Evolutionary conservation across 768 basidiomycete species (phyloP).

Genomic region (Mycena floridula): DNA sequence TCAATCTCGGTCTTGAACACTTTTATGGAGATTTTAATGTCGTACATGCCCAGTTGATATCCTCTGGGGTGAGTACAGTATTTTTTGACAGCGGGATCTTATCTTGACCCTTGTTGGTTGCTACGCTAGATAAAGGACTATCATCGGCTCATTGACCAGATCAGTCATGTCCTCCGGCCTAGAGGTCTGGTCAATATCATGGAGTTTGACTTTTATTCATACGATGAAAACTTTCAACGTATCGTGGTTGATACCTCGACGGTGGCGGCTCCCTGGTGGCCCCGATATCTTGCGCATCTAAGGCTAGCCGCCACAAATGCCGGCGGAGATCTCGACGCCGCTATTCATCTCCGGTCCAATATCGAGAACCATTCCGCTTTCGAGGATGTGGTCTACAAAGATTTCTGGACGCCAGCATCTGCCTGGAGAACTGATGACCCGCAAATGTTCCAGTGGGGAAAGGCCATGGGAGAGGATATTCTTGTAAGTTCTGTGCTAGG

Average conservation of each 20-base stretch:
- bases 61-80: constrained; percentile 61
- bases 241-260: constrained; percentile 36
- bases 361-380: constrained; percentile 46
- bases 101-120: constrained; percentile 9
- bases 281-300: constrained; percentile 57
- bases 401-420: constrained; percentile 60
- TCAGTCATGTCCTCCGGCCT: constrained; percentile 59
- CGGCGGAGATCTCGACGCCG: constrained; percentile 62
- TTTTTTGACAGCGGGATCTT: constrained; percentile 6
- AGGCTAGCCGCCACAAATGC: constrained; percentile 44
- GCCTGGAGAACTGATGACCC: constrained; percentile 43
- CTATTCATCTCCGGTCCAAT: constrained; percentile 50
- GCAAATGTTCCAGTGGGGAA: constrained; percentile 29
- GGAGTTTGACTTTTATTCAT: constrained; percentile 67
- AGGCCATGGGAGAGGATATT: constrained; percentile 53
- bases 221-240: constrained; percentile 42
- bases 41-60: constrained; percentile 65
- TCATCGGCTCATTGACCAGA: constrained; percentile 55
- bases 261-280: constrained; percentile 48
- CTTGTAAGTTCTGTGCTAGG: constrained; percentile 27
- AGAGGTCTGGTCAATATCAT: constrained; percentile 60
- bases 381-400: constrained; percentile 50
- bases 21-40: constrained; percentile 76
- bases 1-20: constrained; percentile 80
- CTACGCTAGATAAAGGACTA: constrained; percentile 61